Percentiles rank a stretch among this genome's conserved stretches.
Evolutionary conservation across 345 rosid genomes (phyloP).

Genomic region (Linum trigynum): DNA sequence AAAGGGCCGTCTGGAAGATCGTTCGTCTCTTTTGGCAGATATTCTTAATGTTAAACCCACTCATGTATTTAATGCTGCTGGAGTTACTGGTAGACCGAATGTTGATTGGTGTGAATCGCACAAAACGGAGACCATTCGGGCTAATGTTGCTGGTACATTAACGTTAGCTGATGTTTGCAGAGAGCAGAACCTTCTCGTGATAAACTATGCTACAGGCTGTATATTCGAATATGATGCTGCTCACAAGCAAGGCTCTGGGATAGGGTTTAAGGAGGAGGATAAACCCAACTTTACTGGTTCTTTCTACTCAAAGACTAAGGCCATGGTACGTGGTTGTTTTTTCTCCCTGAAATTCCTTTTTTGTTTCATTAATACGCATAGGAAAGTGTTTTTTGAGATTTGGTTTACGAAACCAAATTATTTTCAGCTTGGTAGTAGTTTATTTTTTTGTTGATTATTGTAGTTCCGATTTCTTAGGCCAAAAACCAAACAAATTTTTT

Average conservation of each 20-base stretch:
- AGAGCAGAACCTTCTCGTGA: slow-evolving; percentile 11
- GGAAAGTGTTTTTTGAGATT: neutral
- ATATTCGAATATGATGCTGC: slow-evolving; percentile 15
- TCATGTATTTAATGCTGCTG: slow-evolving; percentile 19
- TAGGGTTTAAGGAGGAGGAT: slow-evolving; percentile 17
- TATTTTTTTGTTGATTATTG: no score
- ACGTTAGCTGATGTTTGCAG: slow-evolving; percentile 16
- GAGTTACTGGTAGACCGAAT: slow-evolving; percentile 21
- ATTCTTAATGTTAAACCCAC: slow-evolving; percentile 14
- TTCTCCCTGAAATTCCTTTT: neutral
- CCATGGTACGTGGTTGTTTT: slow-evolving; percentile 7
- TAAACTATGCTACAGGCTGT: slow-evolving; percentile 14
- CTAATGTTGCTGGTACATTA: slow-evolving; percentile 15
- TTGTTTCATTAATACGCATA: neutral
- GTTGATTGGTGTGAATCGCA: slow-evolving; percentile 20
- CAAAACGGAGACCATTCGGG: slow-evolving; percentile 13
- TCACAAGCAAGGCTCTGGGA: slow-evolving; percentile 13
- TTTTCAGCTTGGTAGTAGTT: no score
- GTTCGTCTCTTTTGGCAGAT: slow-evolving; percentile 9
- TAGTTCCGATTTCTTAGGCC: no score
- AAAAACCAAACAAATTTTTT: no score
- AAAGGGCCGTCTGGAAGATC: slow-evolving; percentile 16
- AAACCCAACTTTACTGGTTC: slow-evolving; percentile 16
- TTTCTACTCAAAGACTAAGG: slow-evolving; percentile 18
- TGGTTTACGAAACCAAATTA: no score